Base-by-base conservation (phyloP, 805 yeast genomes). In the Sungouiella blattae region DNA sequence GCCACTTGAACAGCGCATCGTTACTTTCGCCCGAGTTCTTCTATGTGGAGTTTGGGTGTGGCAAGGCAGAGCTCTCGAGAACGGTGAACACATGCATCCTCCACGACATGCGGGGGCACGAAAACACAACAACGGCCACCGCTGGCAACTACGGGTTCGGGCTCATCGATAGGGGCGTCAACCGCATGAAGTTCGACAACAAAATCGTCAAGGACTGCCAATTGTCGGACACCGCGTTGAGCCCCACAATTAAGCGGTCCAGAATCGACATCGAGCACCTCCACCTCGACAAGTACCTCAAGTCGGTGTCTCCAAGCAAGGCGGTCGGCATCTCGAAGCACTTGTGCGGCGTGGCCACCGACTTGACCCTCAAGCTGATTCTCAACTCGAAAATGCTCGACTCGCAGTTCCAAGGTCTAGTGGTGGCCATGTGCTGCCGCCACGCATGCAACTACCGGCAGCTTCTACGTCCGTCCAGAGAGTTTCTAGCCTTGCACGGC, bases 291-390 rank as follows among this genome's bases (percentile, higher is more conserved):
- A 52, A 63, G 15, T 67, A 78, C 12, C 40, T 78, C 1, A 50
- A 53, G 14, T 50, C 50, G 18, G 32, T 47, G 8, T 21, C 43
- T 3, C 51, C 51, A 6, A 36, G 36, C 3, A 46, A 42, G 3
- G 28, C 43, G 4, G 80, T 83, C 6, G 87, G 80, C 1, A 76
- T 88, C 3, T 87, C 96, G 4, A 88, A 88, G 56, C 97, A 88
- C 61, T 61, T 89, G 23, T 88, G 97, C 60, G 97, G 97, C 4
- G 94, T 84, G 3, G 97, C 97, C 1, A 89, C 96, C 0, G 97
- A 88, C 55, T 63, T 88, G 32, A 83, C 96, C 0, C 58, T 89
- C 17, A 69, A 78, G 46, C 82, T 87, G 59, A 55, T 87, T 2
- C 41, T 69, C 30, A 72, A 73, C 39, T 53, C 67, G 0, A 29